Percentiles rank a stretch among this genome's conserved stretches.
Evolutionary conservation across 495 filamentous ascomycete genomes (phyloP).

Genomic region (Cudoniella acicularis): DNA sequence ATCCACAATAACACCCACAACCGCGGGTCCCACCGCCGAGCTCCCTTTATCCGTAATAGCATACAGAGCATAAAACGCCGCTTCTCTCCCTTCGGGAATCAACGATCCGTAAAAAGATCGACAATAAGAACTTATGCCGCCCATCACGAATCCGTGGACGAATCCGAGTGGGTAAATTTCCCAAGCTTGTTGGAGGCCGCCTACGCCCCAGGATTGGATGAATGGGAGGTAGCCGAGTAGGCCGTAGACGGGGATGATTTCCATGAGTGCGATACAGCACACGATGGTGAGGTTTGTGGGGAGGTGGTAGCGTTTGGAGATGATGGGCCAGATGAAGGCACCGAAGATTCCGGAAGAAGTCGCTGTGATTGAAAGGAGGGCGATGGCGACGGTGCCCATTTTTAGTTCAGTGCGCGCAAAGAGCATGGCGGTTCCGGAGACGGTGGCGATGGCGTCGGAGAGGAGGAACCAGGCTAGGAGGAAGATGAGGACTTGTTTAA

Average conservation of each 20-base stretch:
- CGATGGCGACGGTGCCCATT: slow-evolving; percentile 84
- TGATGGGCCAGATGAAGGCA: slow-evolving; percentile 81
- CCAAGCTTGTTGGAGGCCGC: slow-evolving; percentile 87
- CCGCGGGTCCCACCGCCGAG: slow-evolving; percentile 87
- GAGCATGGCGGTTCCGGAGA: slow-evolving; percentile 89
- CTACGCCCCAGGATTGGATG: slow-evolving; percentile 64
- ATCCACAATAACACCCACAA: slow-evolving; percentile 91
- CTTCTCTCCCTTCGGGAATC: slow-evolving; percentile 88
- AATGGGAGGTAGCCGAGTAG: slow-evolving; percentile 86
- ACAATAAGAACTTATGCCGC: slow-evolving; percentile 87
- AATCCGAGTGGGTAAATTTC: slow-evolving; percentile 94
- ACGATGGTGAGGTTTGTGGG: slow-evolving; percentile 81
- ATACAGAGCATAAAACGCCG: slow-evolving; percentile 93
- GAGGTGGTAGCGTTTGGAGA: slow-evolving; percentile 62
- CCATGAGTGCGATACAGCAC: slow-evolving; percentile 81
- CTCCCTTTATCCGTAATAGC: slow-evolving; percentile 98
- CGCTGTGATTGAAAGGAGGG: slow-evolving; percentile 87
- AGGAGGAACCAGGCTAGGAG: slow-evolving; percentile 92
- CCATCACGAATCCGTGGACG: slow-evolving; percentile 90
- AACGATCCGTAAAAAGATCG: slow-evolving; percentile 87
- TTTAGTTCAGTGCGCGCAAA: slow-evolving; percentile 91
- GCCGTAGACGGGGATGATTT: slow-evolving; percentile 88
- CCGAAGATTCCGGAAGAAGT: slow-evolving; percentile 79
- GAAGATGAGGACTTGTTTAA: slow-evolving; percentile 88
- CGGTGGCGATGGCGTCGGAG: slow-evolving; percentile 89